A percentile compares a stretch with the other conserved stretches of the same genome.
Conservation (phyloP, 306 rosid genomes). For the Cucurbita moschata region DNA sequence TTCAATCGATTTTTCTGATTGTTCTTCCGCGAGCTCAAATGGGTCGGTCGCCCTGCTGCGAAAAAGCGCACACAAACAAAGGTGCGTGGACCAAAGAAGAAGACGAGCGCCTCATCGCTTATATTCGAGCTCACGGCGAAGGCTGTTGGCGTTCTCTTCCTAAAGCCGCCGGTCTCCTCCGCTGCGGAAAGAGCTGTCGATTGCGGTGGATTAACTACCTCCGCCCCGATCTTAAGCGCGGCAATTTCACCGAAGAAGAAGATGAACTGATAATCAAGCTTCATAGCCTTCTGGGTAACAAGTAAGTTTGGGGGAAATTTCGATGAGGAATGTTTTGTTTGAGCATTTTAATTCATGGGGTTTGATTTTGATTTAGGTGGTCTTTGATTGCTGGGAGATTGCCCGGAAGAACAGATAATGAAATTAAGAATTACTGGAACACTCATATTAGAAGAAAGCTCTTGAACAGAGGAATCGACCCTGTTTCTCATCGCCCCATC, state of each 20-base stretch:
- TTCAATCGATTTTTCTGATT: not conserved
- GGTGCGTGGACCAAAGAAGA: constrained; percentile 99
- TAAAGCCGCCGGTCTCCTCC: constrained; percentile 92
- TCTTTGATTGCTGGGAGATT: constrained; percentile 89
- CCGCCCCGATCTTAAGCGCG: constrained; percentile 91
- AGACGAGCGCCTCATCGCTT: constrained; percentile 76
- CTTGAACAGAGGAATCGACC: constrained; percentile 85
- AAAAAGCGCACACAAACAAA: constrained; percentile 94
- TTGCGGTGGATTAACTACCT: constrained; percentile 97
- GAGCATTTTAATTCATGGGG: constrained; percentile 10
- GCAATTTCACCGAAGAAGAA: constrained; percentile 89
- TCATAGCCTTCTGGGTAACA: constrained; percentile 90
- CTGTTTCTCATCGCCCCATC: constrained; percentile 66
- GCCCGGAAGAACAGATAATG: constrained; percentile 91
- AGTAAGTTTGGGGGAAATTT: constrained; percentile 26
- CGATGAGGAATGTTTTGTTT: not conserved
- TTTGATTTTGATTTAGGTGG: constrained; percentile 41
- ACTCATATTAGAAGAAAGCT: constrained; percentile 96
- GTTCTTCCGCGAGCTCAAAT: constrained; percentile 5
- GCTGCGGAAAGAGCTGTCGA: constrained; percentile 93
- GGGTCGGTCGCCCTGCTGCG: constrained; percentile 98
- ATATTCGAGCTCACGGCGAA: constrained; percentile 83
- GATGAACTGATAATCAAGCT: constrained; percentile 97
- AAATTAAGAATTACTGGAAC: constrained; percentile 95
- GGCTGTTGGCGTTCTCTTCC: constrained; percentile 98